phyloP scores from a whole-genome alignment of 2,329 filamentous ascomycete species.

The Davidsoniella virescens region DNA sequence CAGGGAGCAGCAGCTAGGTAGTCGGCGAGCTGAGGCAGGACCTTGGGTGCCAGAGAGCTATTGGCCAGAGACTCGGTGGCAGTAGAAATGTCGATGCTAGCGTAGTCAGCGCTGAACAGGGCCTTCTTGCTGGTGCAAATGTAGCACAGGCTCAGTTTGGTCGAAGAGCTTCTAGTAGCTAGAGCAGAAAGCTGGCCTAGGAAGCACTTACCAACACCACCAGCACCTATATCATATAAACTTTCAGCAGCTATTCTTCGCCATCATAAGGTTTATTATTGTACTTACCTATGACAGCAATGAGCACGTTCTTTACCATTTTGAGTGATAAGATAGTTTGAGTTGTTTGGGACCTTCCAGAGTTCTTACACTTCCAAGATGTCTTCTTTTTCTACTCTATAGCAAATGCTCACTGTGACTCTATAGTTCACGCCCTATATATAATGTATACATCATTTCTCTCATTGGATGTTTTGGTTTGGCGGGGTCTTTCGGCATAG shows the following conservation, averaged over 20 bases:
- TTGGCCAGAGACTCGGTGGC: constrained; percentile 46
- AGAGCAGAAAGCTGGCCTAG: constrained; percentile 62
- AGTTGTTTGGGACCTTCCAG: background rate
- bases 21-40: constrained; percentile 53
- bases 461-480: constrained; percentile 13
- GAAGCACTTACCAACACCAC: constrained; percentile 86
- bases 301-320: constrained; percentile 28
- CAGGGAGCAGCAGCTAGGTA: constrained; percentile 65
- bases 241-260: background rate
- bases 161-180: constrained; percentile 46
- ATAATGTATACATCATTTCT: background rate
- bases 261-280: background rate
- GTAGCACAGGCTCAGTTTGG: constrained; percentile 64
- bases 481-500: background rate
- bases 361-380: background rate
- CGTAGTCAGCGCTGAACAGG: constrained; percentile 58
- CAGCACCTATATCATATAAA: constrained; percentile 46
- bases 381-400: background rate
- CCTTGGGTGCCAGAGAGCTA: constrained; percentile 47
- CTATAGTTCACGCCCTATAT: background rate
- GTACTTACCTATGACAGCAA: constrained; percentile 34
- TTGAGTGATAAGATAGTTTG: background rate
- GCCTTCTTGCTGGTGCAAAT: constrained; percentile 75
- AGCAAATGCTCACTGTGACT: background rate
- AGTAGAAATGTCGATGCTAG: constrained; percentile 44